These are phyloP conservation scores for Dothideomycetes sp. DNA, from an alignment of 2,329 filamentous ascomycete genomes.

Conservation along the genomic window DNA sequence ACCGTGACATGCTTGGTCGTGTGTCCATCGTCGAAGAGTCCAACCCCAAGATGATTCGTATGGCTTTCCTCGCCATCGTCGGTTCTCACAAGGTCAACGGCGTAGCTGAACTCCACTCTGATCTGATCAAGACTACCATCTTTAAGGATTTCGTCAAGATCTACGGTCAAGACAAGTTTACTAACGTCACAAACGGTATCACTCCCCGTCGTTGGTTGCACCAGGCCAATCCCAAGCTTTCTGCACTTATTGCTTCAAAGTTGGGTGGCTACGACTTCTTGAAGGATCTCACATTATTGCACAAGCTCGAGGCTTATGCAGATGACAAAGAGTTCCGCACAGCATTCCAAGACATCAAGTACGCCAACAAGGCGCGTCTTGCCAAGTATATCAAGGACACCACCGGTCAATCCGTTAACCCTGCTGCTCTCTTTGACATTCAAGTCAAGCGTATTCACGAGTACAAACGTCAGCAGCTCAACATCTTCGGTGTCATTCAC, in stretches of 20 bases:
- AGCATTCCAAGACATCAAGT: conserved; percentile 95
- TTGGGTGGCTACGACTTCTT: conserved; percentile 74
- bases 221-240: conserved; percentile 89
- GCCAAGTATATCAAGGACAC: conserved; percentile 83
- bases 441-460: conserved; percentile 99
- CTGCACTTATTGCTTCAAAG: conserved; percentile 85
- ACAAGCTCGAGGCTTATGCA: conserved; percentile 73
- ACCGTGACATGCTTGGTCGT: conserved; percentile 71
- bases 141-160: conserved; percentile 98
- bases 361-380: conserved; percentile 85
- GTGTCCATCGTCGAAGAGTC: conserved; percentile 99
- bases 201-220: conserved; percentile 94
- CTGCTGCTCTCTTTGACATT: conserved; percentile 82
- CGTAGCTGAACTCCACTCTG: conserved; percentile 93
- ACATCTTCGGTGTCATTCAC: conserved; percentile 97
- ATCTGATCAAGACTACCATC: conserved; percentile 97
- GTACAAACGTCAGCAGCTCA: conserved; percentile 77
- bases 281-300: conserved; percentile 79
- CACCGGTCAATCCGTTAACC: conserved; percentile 74
- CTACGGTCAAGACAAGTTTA: conserved; percentile 95
- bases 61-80: conserved; percentile 91
- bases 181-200: conserved; percentile 96
- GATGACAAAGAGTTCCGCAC: conserved; percentile 85
- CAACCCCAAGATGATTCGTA: conserved; percentile 94
- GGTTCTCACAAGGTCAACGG: conserved; percentile 99